Base-by-base conservation (phyloP, 1,284 basidiomycete genomes). In the Acaromyces ingoldii region DNA sequence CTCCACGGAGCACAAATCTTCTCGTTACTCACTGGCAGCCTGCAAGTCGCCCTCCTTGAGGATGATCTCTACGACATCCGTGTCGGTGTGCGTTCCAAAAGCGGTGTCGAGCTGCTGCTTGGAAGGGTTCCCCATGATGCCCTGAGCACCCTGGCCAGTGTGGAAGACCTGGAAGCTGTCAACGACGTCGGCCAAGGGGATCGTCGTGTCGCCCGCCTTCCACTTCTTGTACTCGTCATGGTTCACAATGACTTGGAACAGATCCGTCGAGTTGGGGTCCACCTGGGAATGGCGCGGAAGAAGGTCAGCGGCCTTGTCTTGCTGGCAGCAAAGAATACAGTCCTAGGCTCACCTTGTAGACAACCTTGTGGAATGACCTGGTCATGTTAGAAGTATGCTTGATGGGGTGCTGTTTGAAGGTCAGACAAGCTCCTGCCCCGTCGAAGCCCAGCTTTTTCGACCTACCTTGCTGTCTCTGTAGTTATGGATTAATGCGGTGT, bases 141-240 rank as follows among this genome's bases (percentile, higher is more conserved):
- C 77, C 58, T 78, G 76, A 15, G 69, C 62, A 25, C 75, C 76
- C 42, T 74, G 71, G 38, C 68, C 75, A 7, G 75, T 67, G 64
- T 71, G 67, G 68, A 77, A 76, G 54, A 77, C 62, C 43, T 77
- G 70, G 59, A 77, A 78, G 13, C 64, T 59, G 42, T 76, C 76
- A 38, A 78, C 76, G 9, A 78, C 72, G 28, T 76, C 72, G 17
- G 71, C 67, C 31, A 78, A 69, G 4, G 77, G 75, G 53, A 77
- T 76, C 22, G 76, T 72, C 57, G 62, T 57, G 64, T 74, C 76
- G 47, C 76, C 76, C 28, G 57, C 68, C 51, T 63, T 66, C 74
- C 74, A 77, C 55, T 74, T 73, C 48, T 74, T 60, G 60, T 70
- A 74, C 57, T 64, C 65, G 9, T 63, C 67, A 45, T 63, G 68